phyloP scores from a whole-genome alignment of 2,329 filamentous ascomycete genomes.

The Claviceps lovelessii region DNA sequence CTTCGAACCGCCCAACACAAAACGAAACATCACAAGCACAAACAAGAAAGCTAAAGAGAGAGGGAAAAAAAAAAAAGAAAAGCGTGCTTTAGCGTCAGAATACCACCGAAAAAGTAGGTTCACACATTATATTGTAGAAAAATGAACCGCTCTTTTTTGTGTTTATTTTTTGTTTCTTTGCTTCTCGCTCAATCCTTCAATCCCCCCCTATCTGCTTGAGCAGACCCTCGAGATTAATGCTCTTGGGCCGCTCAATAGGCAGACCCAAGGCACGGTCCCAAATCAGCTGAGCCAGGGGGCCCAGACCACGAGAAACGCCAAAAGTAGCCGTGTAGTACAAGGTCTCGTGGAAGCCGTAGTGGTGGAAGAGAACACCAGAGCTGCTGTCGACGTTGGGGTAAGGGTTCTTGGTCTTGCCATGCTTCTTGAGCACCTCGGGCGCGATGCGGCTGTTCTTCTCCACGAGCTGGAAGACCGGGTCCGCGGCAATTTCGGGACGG shows the following conservation, averaged over 20 bases:
- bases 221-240: slow-evolving; percentile 80
- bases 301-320: slow-evolving; percentile 57
- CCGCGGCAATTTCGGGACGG: slow-evolving; percentile 68
- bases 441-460: slow-evolving; percentile 87
- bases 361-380: slow-evolving; percentile 90
- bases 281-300: slow-evolving; percentile 83
- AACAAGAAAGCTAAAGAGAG: not conserved
- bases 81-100: not conserved
- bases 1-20: not conserved
- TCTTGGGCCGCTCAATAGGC: slow-evolving; percentile 96
- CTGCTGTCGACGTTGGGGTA: slow-evolving; percentile 93
- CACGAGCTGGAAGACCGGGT: slow-evolving; percentile 88
- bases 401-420: slow-evolving; percentile 97
- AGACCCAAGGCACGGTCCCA: slow-evolving; percentile 91
- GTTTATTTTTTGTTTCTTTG: no score
- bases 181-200: slow-evolving; percentile 11
- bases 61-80: no score
- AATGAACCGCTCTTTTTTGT: not conserved
- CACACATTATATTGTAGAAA: not conserved
- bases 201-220: slow-evolving; percentile 48
- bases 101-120: not conserved
- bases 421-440: slow-evolving; percentile 77
- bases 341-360: slow-evolving; percentile 95
- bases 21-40: not conserved
- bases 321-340: slow-evolving; percentile 79